Conservation (phyloP, 192 early-diverging fungal species). For the Coemansia asiatica region DNA sequence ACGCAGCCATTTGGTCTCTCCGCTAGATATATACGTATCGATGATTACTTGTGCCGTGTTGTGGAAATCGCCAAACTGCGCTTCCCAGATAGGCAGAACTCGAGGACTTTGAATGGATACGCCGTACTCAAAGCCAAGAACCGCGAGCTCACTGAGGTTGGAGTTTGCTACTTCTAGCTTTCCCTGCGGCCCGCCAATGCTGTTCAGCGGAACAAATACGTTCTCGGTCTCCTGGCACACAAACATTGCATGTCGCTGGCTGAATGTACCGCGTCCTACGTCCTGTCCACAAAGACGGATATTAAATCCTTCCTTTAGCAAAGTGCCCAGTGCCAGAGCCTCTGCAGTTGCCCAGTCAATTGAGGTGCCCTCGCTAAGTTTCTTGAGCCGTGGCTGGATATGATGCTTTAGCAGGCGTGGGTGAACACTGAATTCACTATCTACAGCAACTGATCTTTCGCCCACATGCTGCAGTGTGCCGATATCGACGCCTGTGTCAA, state of each 20-base stretch:
- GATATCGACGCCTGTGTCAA: conserved; percentile 64
- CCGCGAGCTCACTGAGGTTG: conserved; percentile 89
- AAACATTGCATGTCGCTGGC: conserved; percentile 95
- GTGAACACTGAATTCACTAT: conserved; percentile 72
- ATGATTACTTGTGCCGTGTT: conserved; percentile 95
- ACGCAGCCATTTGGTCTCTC: conserved; percentile 94
- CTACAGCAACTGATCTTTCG: conserved; percentile 70
- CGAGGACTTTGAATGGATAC: conserved; percentile 88
- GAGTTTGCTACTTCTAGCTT: conserved; percentile 89
- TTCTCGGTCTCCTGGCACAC: conserved; percentile 88
- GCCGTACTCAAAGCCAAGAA: conserved; percentile 94
- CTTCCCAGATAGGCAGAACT: conserved; percentile 92
- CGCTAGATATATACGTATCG: conserved; percentile 85
- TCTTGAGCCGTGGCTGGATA: conserved; percentile 75
- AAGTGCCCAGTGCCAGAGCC: conserved; percentile 83
- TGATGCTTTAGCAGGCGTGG: conserved; percentile 88
- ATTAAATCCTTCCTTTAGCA: conserved; percentile 81
- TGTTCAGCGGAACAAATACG: conserved; percentile 85
- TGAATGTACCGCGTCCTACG: conserved; percentile 97
- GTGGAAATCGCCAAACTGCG: conserved; percentile 98
- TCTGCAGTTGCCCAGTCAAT: conserved; percentile 97
- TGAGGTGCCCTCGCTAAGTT: conserved; percentile 63
- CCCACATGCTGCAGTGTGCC: conserved; percentile 71
- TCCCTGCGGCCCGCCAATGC: conserved; percentile 56
- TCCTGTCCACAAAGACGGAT: conserved; percentile 96